Conservation (phyloP, 192 early-diverging fungal species). For the Coemansia sp. region DNA sequence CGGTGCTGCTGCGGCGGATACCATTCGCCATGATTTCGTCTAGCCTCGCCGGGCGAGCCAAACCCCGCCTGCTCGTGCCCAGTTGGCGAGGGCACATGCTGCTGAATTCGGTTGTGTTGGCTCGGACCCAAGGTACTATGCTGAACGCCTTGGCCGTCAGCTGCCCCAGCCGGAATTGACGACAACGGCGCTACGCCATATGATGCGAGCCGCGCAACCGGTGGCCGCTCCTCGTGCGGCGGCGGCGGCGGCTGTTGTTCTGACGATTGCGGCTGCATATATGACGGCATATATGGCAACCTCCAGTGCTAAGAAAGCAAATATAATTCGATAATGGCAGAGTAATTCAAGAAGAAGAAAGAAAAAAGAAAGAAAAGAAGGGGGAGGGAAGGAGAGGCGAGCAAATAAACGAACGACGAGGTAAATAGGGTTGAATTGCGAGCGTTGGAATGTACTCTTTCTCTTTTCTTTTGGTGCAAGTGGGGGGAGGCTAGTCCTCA, state of each 20-base stretch:
- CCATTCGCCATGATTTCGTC: conserved; percentile 5
- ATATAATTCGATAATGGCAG: no score
- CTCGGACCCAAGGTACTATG: neutral
- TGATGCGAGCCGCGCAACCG: conserved; percentile 11
- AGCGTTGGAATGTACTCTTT: no score
- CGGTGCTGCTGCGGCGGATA: conserved; percentile 3
- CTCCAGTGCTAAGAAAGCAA: no score
- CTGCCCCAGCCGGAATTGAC: neutral
- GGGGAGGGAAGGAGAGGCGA: no score
- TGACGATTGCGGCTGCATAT: conserved; percentile 31
- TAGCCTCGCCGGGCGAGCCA: neutral
- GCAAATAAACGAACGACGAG: no score
- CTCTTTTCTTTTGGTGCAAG: no score
- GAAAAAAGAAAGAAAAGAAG: neutral
- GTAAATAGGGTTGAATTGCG: no score
- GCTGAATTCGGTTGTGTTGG: neutral
- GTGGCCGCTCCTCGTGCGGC: conserved; percentile 16
- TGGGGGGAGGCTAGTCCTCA: no score
- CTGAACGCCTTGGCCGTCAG: neutral
- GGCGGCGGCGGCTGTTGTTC: no score
- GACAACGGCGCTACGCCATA: neutral
- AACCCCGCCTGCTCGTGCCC: neutral
- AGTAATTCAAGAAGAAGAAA: neutral
- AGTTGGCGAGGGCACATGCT: no score
- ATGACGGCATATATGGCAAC: conserved; percentile 2